Percentiles rank a stretch among this genome's conserved stretches.
phyloP scores from a whole-genome alignment of 352 stramenopile genomes.

The Phytophthora europaea region DNA sequence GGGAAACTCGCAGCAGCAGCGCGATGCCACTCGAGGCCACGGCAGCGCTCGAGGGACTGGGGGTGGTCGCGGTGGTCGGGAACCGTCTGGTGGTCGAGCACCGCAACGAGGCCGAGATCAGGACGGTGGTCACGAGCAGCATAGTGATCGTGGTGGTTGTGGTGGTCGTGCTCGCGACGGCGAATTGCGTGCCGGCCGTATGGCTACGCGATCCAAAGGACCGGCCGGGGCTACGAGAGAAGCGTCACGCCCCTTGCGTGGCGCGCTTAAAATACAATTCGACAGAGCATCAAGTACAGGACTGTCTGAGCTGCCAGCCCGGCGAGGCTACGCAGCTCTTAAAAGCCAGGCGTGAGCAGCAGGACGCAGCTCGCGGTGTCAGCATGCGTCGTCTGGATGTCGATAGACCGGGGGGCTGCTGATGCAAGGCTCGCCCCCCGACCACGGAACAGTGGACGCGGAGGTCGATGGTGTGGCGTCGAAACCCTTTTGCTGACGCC shows the following conservation, averaged over 20 bases:
- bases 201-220: background rate
- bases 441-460: background rate
- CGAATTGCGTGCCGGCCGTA: background rate
- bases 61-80: no score
- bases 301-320: background rate
- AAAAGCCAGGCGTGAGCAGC: background rate
- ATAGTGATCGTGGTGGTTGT: no score
- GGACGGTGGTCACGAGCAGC: no score
- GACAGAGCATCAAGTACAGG: background rate
- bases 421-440: background rate
- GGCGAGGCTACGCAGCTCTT: conserved; percentile 3
- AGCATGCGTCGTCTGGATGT: background rate
- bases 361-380: background rate
- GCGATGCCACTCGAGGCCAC: background rate
- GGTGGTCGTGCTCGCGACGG: no score
- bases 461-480: background rate
- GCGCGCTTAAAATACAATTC: conserved; percentile 3
- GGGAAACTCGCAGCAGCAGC: background rate
- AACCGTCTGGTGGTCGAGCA: no score
- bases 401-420: no score
- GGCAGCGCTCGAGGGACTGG: no score
- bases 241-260: no score
- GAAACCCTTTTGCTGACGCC: background rate
- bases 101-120: no score
- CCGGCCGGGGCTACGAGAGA: no score